These are phyloP conservation scores for Catharanthus roseus DNA, from an alignment of 257 asterid genomes.

Conservation along the genomic window DNA sequence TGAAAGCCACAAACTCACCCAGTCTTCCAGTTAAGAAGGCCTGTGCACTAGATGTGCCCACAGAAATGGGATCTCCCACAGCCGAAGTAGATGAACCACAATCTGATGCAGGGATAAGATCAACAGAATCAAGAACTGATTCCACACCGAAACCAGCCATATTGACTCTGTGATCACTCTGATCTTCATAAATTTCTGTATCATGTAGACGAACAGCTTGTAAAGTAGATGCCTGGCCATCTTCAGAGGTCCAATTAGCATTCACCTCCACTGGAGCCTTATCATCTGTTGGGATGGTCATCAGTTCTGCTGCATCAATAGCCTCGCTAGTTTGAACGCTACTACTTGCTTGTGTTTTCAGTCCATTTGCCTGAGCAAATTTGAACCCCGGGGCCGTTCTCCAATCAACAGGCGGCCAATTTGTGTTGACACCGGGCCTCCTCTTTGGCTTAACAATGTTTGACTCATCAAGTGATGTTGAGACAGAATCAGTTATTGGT, in stretches of 20 bases:
- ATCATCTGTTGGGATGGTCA: slow-evolving; percentile 12
- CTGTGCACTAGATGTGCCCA: slow-evolving; percentile 28
- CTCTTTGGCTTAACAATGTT: slow-evolving; percentile 23
- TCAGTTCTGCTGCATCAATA: slow-evolving; percentile 17
- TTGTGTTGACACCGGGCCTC: slow-evolving; percentile 32
- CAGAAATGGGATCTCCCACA: slow-evolving; percentile 30
- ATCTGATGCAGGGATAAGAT: slow-evolving; percentile 21
- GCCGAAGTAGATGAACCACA: slow-evolving; percentile 24
- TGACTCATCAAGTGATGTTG: slow-evolving; percentile 27
- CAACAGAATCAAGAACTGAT: slow-evolving; percentile 25
- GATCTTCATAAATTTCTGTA: slow-evolving; percentile 27
- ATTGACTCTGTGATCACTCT: slow-evolving; percentile 21
- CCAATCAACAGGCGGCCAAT: slow-evolving; percentile 82
- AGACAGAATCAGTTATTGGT: slow-evolving; percentile 6
- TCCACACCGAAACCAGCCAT: slow-evolving; percentile 1
- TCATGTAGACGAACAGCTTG: slow-evolving; percentile 20
- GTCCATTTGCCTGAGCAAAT: slow-evolving; percentile 19
- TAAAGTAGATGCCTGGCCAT: slow-evolving; percentile 17
- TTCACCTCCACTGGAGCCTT: slow-evolving; percentile 26
- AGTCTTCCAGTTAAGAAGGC: slow-evolving; percentile 67
- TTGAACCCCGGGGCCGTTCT: slow-evolving; percentile 62
- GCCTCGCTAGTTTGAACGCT: slow-evolving; percentile 21
- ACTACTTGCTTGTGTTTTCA: slow-evolving; percentile 21
- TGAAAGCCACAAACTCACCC: slow-evolving; percentile 76
- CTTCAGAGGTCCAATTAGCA: slow-evolving; percentile 25